Conservation (phyloP, 345 rosid genomes). For the Euphorbia peplus region DNA sequence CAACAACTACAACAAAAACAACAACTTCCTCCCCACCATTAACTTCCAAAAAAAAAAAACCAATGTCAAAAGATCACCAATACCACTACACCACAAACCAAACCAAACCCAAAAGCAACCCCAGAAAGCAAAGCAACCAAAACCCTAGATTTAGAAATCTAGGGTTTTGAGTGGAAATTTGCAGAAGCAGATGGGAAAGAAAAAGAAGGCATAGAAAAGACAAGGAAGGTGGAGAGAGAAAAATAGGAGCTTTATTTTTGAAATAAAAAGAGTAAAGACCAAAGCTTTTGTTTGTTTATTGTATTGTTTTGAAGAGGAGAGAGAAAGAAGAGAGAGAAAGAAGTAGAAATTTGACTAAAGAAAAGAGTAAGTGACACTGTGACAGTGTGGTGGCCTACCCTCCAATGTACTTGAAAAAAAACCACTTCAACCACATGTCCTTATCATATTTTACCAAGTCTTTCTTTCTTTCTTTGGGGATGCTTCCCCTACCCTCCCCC, state of each 20-base stretch:
- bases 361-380: conserved; percentile 12
- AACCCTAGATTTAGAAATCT: conserved; percentile 27
- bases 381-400: conserved; percentile 26
- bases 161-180: conserved; percentile 25
- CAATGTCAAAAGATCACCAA: conserved; percentile 10
- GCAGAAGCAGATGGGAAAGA: conserved; percentile 15
- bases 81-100: conserved; percentile 1
- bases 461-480: too few relatives aligned
- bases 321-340: not conserved
- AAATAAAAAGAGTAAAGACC: conserved; percentile 17
- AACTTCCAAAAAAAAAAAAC: not conserved
- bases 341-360: conserved; percentile 12
- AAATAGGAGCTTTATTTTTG: conserved; percentile 23
- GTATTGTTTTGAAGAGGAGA: not conserved
- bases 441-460: conserved; percentile 11
- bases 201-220: conserved; percentile 21
- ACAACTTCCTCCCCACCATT: too few relatives aligned
- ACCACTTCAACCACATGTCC: conserved; percentile 8
- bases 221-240: conserved; percentile 9
- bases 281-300: conserved; percentile 22
- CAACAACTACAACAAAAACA: not conserved
- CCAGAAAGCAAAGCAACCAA: conserved; percentile 4
- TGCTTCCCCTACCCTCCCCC: not conserved
- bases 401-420: conserved; percentile 12
- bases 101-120: not conserved